These are phyloP conservation scores for Purshia tridentata DNA, from an alignment of 306 rosid species.

Conservation along the genomic window DNA sequence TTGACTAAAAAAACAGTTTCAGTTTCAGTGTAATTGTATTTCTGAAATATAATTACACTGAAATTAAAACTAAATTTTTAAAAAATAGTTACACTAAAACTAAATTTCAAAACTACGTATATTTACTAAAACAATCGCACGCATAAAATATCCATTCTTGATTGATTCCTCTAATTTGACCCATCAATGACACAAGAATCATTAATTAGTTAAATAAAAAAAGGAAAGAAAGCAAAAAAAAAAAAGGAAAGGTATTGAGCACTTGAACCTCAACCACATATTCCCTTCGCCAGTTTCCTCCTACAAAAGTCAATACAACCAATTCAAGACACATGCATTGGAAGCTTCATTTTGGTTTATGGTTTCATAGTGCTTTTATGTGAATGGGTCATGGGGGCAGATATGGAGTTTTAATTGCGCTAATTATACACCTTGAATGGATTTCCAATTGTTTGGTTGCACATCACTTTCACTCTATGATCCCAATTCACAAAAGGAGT, in stretches of 20 bases:
- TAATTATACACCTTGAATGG: background rate
- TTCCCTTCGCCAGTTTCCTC: slow-evolving; percentile 45
- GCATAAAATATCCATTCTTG: no score
- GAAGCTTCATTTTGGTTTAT: background rate
- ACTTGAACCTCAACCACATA: slow-evolving; percentile 43
- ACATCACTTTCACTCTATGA: no score
- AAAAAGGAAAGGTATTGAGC: background rate
- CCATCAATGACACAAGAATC: slow-evolving; percentile 29
- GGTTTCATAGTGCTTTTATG: slow-evolving; percentile 2
- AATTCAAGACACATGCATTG: background rate
- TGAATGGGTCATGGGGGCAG: slow-evolving; percentile 1
- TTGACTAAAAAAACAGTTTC: no score
- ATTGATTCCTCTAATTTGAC: slow-evolving; percentile 9
- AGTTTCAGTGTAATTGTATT: no score
- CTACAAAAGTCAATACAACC: background rate
- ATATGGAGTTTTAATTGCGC: background rate
- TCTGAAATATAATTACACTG: no score
- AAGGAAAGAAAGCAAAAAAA: background rate
- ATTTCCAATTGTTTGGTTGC: background rate
- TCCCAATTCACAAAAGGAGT: no score
- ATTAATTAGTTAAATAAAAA: background rate
- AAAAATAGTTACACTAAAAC: no score
- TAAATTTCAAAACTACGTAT: no score
- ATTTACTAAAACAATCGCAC: no score
- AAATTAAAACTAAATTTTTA: no score